A percentile compares a stretch with the other conserved stretches of the same genome.
Conservation (phyloP, 768 basidiomycete species). For the Paxillus rubicundulus region DNA sequence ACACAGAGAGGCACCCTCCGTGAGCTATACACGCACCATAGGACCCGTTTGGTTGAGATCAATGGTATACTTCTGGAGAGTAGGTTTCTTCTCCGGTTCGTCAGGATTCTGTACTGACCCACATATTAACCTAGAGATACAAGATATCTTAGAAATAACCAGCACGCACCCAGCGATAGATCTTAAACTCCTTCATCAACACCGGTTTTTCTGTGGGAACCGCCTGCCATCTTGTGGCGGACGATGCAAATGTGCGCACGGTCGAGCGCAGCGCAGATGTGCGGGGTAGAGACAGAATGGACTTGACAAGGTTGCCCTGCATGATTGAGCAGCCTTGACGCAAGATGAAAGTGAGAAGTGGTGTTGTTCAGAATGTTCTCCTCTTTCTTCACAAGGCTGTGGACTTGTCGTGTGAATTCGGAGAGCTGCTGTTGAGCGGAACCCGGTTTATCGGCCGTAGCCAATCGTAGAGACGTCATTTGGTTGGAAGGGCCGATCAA, state of each 20-base stretch:
- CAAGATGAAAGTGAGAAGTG: background rate
- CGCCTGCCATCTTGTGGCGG: slow-evolving; percentile 28
- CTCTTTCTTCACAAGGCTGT: background rate
- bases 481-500: too few species aligned
- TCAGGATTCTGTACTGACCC: slow-evolving; percentile 76
- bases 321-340: slow-evolving; percentile 7
- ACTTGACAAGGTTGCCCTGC: slow-evolving; percentile 10
- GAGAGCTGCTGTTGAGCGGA: slow-evolving; percentile 1
- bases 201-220: slow-evolving; percentile 65
- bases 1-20: background rate
- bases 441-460: slow-evolving; percentile 14
- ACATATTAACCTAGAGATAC: background rate
- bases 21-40: slow-evolving; percentile 57
- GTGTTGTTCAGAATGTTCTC: too few species aligned
- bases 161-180: slow-evolving; percentile 87
- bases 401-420: slow-evolving; percentile 19
- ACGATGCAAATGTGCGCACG: slow-evolving; percentile 33
- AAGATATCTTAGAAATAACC: background rate
- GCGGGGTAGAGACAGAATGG: slow-evolving; percentile 2
- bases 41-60: slow-evolving; percentile 95
- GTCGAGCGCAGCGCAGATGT: slow-evolving; percentile 11
- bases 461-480: slow-evolving; percentile 19
- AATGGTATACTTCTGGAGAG: slow-evolving; percentile 85
- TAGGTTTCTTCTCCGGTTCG: slow-evolving; percentile 87
- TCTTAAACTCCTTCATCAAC: slow-evolving; percentile 92